These are phyloP conservation scores for Knoxia roxburghii DNA, from an alignment of 257 asterid species.

Conservation along the genomic window DNA sequence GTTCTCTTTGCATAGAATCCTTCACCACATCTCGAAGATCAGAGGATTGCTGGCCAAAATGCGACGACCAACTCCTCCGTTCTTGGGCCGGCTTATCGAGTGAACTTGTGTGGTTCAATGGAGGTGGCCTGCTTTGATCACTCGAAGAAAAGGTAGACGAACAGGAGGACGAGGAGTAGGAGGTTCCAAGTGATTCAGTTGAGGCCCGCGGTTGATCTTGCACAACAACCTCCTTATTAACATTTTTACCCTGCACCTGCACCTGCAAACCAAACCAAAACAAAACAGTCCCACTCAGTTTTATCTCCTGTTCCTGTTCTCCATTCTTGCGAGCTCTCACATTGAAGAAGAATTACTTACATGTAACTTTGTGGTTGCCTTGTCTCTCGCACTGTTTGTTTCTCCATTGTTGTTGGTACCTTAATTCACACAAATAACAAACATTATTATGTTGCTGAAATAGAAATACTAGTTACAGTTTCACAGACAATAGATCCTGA, in stretches of 20 bases:
- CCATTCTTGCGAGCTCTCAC: background rate
- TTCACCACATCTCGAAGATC: slow-evolving; percentile 68
- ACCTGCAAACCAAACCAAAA: too few species aligned
- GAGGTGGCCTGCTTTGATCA: slow-evolving; percentile 39
- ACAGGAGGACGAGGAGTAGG: slow-evolving; percentile 55
- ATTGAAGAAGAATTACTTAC: slow-evolving; percentile 3
- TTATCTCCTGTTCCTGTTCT: slow-evolving; percentile 10
- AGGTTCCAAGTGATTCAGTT: slow-evolving; percentile 58
- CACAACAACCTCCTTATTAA: slow-evolving; percentile 29
- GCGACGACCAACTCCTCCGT: slow-evolving; percentile 25
- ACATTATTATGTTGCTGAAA: slow-evolving; percentile 13
- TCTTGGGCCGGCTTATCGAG: slow-evolving; percentile 35
- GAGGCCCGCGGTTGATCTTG: slow-evolving; percentile 50
- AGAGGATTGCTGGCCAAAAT: slow-evolving; percentile 30
- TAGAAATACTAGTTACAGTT: too few species aligned
- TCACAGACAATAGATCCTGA: background rate
- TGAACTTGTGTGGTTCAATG: slow-evolving; percentile 21
- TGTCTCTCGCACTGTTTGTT: slow-evolving; percentile 33
- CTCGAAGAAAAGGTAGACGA: slow-evolving; percentile 60
- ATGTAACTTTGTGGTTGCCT: slow-evolving; percentile 35
- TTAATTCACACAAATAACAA: slow-evolving; percentile 33
- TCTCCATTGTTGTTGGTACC: slow-evolving; percentile 45
- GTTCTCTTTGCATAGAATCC: slow-evolving; percentile 81
- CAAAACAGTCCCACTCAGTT: slow-evolving; percentile 17
- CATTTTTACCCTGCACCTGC: slow-evolving; percentile 47